Base-by-base conservation (phyloP, 768 basidiomycete genomes). In the Coprinopsis cinerea region DNA sequence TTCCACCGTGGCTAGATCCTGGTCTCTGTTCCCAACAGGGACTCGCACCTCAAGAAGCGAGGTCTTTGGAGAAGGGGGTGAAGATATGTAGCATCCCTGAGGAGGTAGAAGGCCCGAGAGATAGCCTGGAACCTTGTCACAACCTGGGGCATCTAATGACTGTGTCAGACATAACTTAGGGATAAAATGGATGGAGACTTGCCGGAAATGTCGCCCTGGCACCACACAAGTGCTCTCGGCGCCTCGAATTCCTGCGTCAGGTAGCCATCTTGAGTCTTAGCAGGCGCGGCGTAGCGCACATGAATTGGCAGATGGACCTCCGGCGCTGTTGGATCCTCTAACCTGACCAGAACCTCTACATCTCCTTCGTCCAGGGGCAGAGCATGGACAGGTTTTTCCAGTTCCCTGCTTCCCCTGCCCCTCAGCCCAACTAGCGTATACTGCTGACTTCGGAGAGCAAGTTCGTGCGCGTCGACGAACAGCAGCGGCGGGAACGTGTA, bases 391-490 rank as follows among this genome's bases (percentile, higher is more conserved):
- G 77, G 77, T 23, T 68, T 67, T 54, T 78, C 77, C 17, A 77
- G 57, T 46, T 76, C 74, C n/a, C 63, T 62, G 3, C 63, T 63
- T 22, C 74, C 75, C 63, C 67, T 68, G 42, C 74, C 66, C 22
- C 55, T 55, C 20, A 47, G 14, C 15, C 37, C 51, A 9, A 52
- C 26, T 56, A 73, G 75, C 0, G 63, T 62, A 52, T 75, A 79
- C 4, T 62, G 62, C 0, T 57, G 49, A 20, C 60, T 57, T 25
- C 71, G 55, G 47, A 73, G 66, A 4, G 59, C 60, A 13, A 79
- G 69, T 49, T 77, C 77, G 57, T 76, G 74, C 0, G 71, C 69
- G 55, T 79, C 75, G 30, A 76, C 66, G 56, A 77, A 77, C 14
- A 76, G 51, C 9, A 71, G 58, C 0, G 71, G 66, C 4, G 75